phyloP scores from a whole-genome alignment of 768 basidiomycete genomes.

The Mycena crocata region DNA sequence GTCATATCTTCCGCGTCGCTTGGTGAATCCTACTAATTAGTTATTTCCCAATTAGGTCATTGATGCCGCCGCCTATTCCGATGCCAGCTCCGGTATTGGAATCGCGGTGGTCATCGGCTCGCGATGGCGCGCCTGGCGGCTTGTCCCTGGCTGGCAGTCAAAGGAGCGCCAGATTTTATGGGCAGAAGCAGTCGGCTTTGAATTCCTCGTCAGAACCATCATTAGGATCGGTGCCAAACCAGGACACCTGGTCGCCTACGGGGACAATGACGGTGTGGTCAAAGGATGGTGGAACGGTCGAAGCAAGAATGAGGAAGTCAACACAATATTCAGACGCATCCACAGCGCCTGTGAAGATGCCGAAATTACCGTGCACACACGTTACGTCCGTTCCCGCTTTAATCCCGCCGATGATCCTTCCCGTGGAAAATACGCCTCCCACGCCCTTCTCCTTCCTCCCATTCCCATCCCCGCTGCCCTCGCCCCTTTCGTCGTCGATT shows the following conservation, averaged over 20 bases:
- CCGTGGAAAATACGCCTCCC: background rate
- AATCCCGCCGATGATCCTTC: background rate
- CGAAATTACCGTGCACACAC: too few species aligned
- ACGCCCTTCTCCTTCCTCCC: background rate
- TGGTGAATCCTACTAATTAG: too few species aligned
- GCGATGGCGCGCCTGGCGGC: conserved; percentile 36
- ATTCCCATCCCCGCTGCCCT: background rate
- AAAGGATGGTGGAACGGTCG: conserved; percentile 47
- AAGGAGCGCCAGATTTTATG: conserved; percentile 53
- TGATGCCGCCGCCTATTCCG: too few species aligned
- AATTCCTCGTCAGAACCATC: conserved; percentile 41
- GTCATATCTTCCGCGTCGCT: background rate
- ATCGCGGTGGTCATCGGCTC: conserved; percentile 6
- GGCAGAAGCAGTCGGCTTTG: conserved; percentile 59
- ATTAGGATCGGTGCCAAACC: conserved; percentile 24
- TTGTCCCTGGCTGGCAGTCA: conserved; percentile 43
- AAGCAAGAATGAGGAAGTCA: too few species aligned
- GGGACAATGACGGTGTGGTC: conserved; percentile 51
- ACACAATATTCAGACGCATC: too few species aligned
- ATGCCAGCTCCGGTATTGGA: background rate
- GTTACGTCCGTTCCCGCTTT: background rate
- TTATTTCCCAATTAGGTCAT: too few species aligned
- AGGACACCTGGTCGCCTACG: conserved; percentile 3
- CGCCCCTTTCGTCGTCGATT: background rate
- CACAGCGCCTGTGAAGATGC: too few species aligned